Conservation (phyloP, 768 basidiomycete genomes). For the Suillus discolor region DNA sequence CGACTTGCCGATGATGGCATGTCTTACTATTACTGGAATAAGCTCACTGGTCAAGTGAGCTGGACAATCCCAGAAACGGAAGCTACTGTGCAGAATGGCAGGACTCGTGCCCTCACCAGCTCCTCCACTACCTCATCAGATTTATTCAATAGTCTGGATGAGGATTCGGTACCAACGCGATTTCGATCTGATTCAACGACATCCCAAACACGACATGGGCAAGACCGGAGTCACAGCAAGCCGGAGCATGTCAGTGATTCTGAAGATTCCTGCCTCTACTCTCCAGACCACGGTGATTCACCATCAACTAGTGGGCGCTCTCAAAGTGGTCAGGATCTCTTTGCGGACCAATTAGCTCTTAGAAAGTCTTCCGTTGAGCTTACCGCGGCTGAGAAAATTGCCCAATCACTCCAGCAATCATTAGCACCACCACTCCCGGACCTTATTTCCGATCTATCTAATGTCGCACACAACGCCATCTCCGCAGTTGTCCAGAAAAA, state of each 20-base stretch:
- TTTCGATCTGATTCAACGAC: constrained; percentile 39
- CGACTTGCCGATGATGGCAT: constrained; percentile 81
- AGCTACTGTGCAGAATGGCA: constrained; percentile 28
- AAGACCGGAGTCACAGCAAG: constrained; percentile 32
- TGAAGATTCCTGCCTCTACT: constrained; percentile 68
- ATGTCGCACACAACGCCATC: constrained; percentile 60
- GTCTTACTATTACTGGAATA: constrained; percentile 81
- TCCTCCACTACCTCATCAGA: constrained; percentile 38
- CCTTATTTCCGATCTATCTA: constrained; percentile 61
- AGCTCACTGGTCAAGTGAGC: constrained; percentile 61
- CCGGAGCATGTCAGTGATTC: constrained; percentile 65
- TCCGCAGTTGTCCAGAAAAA: constrained; percentile 59
- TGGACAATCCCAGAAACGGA: constrained; percentile 66
- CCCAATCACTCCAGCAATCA: constrained; percentile 62
- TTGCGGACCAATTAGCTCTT: constrained; percentile 17
- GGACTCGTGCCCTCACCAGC: constrained; percentile 34
- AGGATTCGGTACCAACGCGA: constrained; percentile 24
- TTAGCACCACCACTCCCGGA: constrained; percentile 61
- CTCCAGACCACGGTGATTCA: constrained; percentile 34
- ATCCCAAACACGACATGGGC: constrained; percentile 27
- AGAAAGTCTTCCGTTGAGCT: constrained; percentile 41
- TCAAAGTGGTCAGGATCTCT: constrained; percentile 28
- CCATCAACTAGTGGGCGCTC: constrained; percentile 34
- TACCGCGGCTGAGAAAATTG: constrained; percentile 69
- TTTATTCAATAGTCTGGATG: constrained; percentile 23